These are phyloP conservation scores for Hericium rajendrae DNA, from an alignment of 768 basidiomycete species.

Conservation along the genomic window DNA sequence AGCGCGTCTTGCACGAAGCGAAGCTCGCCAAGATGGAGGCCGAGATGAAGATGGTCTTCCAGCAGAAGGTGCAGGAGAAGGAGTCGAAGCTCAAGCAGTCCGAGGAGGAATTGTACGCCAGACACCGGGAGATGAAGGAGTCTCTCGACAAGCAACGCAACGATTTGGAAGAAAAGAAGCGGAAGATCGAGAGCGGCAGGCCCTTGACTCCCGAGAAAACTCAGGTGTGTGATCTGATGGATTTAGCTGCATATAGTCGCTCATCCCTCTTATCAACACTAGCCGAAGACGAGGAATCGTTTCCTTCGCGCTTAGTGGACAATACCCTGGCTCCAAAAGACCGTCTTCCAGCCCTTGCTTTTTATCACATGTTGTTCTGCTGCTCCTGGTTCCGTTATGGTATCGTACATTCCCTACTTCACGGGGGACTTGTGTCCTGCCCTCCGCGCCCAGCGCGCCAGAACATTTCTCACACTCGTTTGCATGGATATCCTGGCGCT, in stretches of 20 bases:
- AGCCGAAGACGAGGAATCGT: conserved; percentile 45
- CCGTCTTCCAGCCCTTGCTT: conserved; percentile 22
- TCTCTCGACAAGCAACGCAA: conserved; percentile 91
- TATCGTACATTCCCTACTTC: conserved; percentile 33
- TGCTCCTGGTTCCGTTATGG: conserved; percentile 28
- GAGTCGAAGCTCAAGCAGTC: conserved; percentile 98
- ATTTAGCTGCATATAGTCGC: conserved; percentile 1
- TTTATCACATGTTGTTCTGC: conserved; percentile 25
- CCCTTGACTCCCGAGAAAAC: conserved; percentile 93
- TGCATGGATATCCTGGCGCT: conserved; percentile 14
- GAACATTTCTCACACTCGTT: conserved; percentile 13
- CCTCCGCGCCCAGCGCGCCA: conserved; percentile 10
- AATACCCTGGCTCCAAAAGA: conserved; percentile 17
- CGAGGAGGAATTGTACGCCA: conserved; percentile 96
- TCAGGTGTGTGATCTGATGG: conserved; percentile 42
- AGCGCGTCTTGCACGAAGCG: conserved; percentile 91
- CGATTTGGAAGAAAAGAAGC: conserved; percentile 98
- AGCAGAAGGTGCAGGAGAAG: conserved; percentile 99
- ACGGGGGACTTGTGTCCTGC: conserved; percentile 11
- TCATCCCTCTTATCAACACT: not conserved
- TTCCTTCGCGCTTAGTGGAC: conserved; percentile 56
- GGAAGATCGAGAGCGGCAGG: conserved; percentile 87
- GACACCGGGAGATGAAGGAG: conserved; percentile 99
- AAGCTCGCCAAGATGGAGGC: conserved; percentile 99
- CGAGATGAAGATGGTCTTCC: conserved; percentile 99